Evolutionary conservation across 352 stramenopile genomes (phyloP).

Genomic region (Phytopythium delawarense): DNA sequence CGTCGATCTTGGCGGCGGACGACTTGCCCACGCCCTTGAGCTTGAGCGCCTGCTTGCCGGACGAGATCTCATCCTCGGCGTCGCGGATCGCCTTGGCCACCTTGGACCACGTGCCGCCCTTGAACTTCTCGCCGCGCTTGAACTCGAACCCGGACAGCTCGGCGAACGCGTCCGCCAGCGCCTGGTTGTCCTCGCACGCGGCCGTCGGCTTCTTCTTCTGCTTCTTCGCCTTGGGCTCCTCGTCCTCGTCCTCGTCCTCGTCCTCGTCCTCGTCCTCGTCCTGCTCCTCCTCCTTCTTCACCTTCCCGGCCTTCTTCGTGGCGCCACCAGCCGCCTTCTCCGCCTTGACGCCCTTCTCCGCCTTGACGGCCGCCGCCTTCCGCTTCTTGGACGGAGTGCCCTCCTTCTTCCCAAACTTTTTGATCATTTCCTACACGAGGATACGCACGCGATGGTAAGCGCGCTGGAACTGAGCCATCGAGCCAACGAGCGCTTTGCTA

Average conservation of each 20-base stretch:
- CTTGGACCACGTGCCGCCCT: slow-evolving; percentile 85
- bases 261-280: slow-evolving; percentile 39
- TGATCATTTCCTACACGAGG: slow-evolving; percentile 56
- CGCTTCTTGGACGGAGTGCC: slow-evolving; percentile 45
- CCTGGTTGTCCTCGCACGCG: slow-evolving; percentile 59
- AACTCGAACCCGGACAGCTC: slow-evolving; percentile 88
- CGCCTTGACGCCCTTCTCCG: slow-evolving; percentile 28
- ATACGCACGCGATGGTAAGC: background rate
- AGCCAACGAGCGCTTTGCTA: background rate
- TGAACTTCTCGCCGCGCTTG: slow-evolving; percentile 85
- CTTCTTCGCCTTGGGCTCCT: slow-evolving; percentile 52
- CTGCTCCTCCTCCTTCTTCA: slow-evolving; percentile 19
- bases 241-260: slow-evolving; percentile 42
- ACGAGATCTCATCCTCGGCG: slow-evolving; percentile 50
- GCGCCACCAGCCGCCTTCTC: slow-evolving; percentile 26
- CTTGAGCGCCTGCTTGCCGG: slow-evolving; percentile 77
- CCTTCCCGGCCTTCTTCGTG: slow-evolving; percentile 15
- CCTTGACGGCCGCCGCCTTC: slow-evolving; percentile 32
- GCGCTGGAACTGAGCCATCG: background rate
- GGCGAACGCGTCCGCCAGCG: slow-evolving; percentile 64
- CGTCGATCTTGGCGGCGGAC: slow-evolving; percentile 76
- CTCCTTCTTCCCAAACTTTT: slow-evolving; percentile 68
- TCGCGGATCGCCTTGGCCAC: slow-evolving; percentile 83
- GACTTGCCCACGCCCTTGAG: slow-evolving; percentile 85
- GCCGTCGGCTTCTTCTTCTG: slow-evolving; percentile 36